Evolutionary conservation across 1,139 yeast species (phyloP).

Genomic region (Lodderomyces pseudojiufengensis): DNA sequence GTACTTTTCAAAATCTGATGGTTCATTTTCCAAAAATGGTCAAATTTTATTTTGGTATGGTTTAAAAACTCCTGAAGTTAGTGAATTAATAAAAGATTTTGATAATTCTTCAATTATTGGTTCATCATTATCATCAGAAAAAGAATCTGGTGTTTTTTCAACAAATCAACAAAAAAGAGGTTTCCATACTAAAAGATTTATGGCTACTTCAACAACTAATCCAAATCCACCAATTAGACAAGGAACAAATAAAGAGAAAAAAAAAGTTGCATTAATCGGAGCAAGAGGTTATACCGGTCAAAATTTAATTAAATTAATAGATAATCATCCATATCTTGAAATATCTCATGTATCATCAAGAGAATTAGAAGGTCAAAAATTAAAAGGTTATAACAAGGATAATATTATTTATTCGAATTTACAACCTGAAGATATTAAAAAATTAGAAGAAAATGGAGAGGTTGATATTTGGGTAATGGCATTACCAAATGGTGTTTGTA

Average conservation of each 20-base stretch:
- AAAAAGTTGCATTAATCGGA: constrained; percentile 89
- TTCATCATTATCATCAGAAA: constrained; percentile 38
- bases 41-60: constrained; percentile 96
- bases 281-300: constrained; percentile 98
- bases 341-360: constrained; percentile 93
- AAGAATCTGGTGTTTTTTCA: constrained; percentile 41
- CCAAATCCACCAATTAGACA: constrained; percentile 71
- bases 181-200: constrained; percentile 20
- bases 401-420: constrained; percentile 80
- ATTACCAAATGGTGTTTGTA: constrained; percentile 95
- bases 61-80: constrained; percentile 59
- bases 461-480: constrained; percentile 99
- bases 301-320: constrained; percentile 81
- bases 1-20: constrained; percentile 92
- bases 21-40: constrained; percentile 88
- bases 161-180: constrained; percentile 41
- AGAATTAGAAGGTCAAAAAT: constrained; percentile 83
- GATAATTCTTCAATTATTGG: constrained; percentile 38
- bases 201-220: constrained; percentile 40
- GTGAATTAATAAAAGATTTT: constrained; percentile 64
- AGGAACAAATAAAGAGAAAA: constrained; percentile 57
- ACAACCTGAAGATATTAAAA: constrained; percentile 79
- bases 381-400: constrained; percentile 81
- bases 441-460: constrained; percentile 68
- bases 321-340: constrained; percentile 83